Evolutionary conservation across 2,329 filamentous ascomycete species (phyloP), one percentile per base, ranked within the genome.

Genomic region (Septoria petroselini): DNA sequence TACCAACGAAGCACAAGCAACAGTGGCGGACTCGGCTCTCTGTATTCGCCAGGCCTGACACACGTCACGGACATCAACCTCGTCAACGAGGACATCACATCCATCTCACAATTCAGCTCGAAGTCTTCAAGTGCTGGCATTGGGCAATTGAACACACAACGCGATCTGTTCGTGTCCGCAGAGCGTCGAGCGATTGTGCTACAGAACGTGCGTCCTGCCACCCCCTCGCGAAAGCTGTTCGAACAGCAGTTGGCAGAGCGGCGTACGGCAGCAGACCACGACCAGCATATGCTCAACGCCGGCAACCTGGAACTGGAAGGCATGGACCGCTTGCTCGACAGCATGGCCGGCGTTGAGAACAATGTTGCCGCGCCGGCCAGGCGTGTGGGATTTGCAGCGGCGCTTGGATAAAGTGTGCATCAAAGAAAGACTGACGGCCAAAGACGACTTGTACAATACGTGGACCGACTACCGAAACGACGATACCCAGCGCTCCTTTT

Each of bases 281-380:
- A 77, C 48, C 71, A 72, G 58, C 64, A 67, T 1, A 64, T 76
- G 48, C 67, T 76, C 7, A 65, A 69, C 34, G 64, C 65, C 8
- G 72, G 72, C 15, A 71, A 73, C 50, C 69, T 76, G 7, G 74
- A 75, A 53, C 59, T 77, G 12, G 72, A 71, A 25, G 73, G 73
- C 7, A 72, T 77, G 67, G 71, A 75, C 48, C 65, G 73, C 41
- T 58, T 76, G 56, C 68, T 77, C 17, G 68, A 68, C 39, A 58
- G 54, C 33, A 69, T 71, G 65, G 52, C 55, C 23, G 58, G 47
- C 15, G 49, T 51, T 5, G 18, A 27, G 0, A 8, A 34, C 18
- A 25, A 23, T 5, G 53, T 55, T 30, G 42, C 57, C 35, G 29
- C 62, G 35, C 67, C 69, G 63, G 65, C 57, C 55, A 51, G 65